A percentile compares a stretch with the other conserved stretches of the same genome.
These are phyloP conservation scores for Rosa lucieae DNA, from an alignment of 306 rosid genomes.

Conservation along the genomic window DNA sequence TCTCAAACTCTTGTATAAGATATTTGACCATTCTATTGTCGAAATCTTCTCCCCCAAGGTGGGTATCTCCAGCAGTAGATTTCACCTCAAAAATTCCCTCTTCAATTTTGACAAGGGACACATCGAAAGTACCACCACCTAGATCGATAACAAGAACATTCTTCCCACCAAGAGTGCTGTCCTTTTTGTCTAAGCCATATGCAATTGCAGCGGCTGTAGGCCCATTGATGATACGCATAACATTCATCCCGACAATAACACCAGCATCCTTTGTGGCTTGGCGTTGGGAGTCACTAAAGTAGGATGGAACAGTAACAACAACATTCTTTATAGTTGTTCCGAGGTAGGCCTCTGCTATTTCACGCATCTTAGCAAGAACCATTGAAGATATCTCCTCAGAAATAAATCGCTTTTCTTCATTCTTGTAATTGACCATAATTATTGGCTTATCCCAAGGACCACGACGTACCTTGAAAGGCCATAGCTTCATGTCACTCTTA, in stretches of 20 bases:
- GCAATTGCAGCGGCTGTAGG: not conserved
- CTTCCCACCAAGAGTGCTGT: not conserved
- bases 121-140: not conserved
- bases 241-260: not conserved
- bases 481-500: not conserved
- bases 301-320: not conserved
- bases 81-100: not conserved
- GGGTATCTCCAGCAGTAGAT: not conserved
- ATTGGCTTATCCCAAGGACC: not conserved
- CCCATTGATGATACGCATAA: not conserved
- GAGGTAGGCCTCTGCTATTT: not conserved
- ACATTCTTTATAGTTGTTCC: not conserved
- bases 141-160: not conserved
- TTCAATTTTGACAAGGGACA: not conserved
- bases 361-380: not conserved
- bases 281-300: not conserved
- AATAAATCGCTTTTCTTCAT: not conserved
- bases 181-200: not conserved
- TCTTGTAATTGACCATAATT: not conserved
- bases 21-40: not conserved
- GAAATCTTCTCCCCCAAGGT: not conserved
- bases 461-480: not conserved
- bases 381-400: not conserved
- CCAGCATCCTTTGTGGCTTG: not conserved
- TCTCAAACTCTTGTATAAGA: not conserved